A percentile compares a stretch with the other conserved stretches of the same genome.
Conservation (phyloP, 495 filamentous ascomycete species). For the Aspergillus baeticus region DNA sequence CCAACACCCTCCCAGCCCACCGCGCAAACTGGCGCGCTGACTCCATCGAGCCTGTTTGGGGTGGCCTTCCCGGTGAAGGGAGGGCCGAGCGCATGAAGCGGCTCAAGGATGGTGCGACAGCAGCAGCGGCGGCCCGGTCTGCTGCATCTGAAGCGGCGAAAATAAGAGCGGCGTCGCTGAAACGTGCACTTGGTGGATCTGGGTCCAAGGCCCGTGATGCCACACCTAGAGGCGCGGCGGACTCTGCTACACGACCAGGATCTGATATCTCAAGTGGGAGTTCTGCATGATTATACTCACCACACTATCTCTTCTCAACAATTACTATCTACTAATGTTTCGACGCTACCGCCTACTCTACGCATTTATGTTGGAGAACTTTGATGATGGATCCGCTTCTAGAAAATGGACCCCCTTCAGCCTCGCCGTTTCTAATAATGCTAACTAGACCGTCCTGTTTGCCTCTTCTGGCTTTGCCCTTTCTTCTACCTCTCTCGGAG, state of each 20-base stretch:
- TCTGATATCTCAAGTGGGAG: not conserved
- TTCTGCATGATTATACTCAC: too few species aligned
- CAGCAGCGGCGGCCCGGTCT: slow-evolving; percentile 22
- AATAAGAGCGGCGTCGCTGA: slow-evolving; percentile 7
- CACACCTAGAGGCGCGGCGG: not conserved
- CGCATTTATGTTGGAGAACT: too few species aligned
- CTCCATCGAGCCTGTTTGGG: slow-evolving; percentile 46
- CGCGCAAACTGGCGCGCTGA: slow-evolving; percentile 48
- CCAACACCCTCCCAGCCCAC: slow-evolving; percentile 20
- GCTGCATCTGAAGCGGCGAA: slow-evolving; percentile 15
- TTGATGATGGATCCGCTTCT: too few species aligned
- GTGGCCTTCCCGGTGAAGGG: slow-evolving; percentile 45
- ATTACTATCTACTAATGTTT: too few species aligned
- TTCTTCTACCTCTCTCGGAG: too few species aligned
- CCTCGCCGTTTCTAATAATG: too few species aligned
- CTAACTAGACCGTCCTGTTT: too few species aligned
- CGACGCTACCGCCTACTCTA: too few species aligned
- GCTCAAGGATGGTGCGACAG: slow-evolving; percentile 35
- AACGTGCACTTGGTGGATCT: not conserved
- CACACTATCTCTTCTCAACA: too few species aligned
- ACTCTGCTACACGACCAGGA: not conserved
- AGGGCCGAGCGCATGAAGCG: slow-evolving; percentile 43
- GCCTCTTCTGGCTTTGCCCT: too few species aligned
- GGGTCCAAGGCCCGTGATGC: not conserved
- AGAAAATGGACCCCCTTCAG: too few species aligned